These are phyloP conservation scores for Pyrenophora tritici-repentis DNA, from an alignment of 2,329 filamentous ascomycete species.

Conservation along the genomic window DNA sequence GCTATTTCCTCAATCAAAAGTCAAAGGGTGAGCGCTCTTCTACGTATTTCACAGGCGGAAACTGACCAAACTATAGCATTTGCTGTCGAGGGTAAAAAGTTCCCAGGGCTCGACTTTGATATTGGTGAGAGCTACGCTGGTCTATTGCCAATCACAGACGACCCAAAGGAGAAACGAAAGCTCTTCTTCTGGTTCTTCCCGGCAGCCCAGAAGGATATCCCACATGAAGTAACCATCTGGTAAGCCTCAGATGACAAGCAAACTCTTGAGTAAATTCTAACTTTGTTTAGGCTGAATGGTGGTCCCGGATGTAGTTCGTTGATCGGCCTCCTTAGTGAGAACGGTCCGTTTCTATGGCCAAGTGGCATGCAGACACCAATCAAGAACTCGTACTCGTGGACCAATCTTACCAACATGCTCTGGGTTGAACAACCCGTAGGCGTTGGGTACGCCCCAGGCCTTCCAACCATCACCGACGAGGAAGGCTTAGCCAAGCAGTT, in stretches of 20 bases:
- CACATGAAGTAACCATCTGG: constrained; percentile 66
- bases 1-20: constrained; percentile 41
- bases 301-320: constrained; percentile 58
- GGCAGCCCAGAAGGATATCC: constrained; percentile 55
- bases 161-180: constrained; percentile 56
- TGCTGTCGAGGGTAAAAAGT: constrained; percentile 64
- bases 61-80: constrained; percentile 56
- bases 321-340: constrained; percentile 74
- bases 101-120: constrained; percentile 73
- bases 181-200: constrained; percentile 71
- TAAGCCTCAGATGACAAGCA: constrained; percentile 7
- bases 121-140: constrained; percentile 70
- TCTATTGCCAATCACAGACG: constrained; percentile 60
- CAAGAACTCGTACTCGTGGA: constrained; percentile 73
- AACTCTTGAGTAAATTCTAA: constrained; percentile 14
- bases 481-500: constrained; percentile 55
- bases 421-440: constrained; percentile 57
- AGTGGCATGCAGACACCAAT: constrained; percentile 69
- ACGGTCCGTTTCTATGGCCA: constrained; percentile 65
- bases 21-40: constrained; percentile 32
- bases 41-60: no score
- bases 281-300: constrained; percentile 39
- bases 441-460: constrained; percentile 51
- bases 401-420: constrained; percentile 49
- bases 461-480: constrained; percentile 54